These are phyloP conservation scores for Oehlia diaphana DNA, from an alignment of 192 early-diverging fungal species.

Conservation along the genomic window DNA sequence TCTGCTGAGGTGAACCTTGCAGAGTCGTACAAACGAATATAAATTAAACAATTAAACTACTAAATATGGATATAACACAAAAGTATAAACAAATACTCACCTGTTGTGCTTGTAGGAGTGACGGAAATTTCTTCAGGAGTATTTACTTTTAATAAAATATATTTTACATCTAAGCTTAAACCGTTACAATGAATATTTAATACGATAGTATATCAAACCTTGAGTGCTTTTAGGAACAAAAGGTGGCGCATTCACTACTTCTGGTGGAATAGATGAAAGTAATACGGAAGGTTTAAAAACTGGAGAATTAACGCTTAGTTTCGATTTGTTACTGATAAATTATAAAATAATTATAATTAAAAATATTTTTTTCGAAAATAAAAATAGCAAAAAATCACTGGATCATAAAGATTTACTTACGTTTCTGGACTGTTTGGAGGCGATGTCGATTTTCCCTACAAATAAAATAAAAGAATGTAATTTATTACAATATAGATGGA, in stretches of 20 bases:
- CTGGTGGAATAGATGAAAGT: constrained; percentile 49
- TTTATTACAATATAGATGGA: background rate
- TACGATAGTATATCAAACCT: constrained; percentile 8
- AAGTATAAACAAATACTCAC: background rate
- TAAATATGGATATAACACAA: background rate
- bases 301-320: constrained; percentile 69
- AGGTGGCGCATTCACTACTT: constrained; percentile 55
- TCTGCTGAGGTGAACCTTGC: constrained; percentile 17
- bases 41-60: background rate
- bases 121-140: constrained; percentile 7
- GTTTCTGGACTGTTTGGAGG: constrained; percentile 22
- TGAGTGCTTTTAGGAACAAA: constrained; percentile 56
- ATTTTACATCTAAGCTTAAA: background rate
- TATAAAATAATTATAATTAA: background rate
- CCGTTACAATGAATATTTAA: background rate
- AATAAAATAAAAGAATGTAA: background rate
- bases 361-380: background rate
- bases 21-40: background rate
- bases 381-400: background rate
- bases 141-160: background rate
- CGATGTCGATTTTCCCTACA: constrained; percentile 16
- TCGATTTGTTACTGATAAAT: constrained; percentile 44
- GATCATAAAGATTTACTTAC: constrained; percentile 3
- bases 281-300: constrained; percentile 59
- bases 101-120: constrained; percentile 5